These are phyloP conservation scores for Stereocaulon alpinum DNA, from an alignment of 495 filamentous ascomycete genomes.

Conservation along the genomic window DNA sequence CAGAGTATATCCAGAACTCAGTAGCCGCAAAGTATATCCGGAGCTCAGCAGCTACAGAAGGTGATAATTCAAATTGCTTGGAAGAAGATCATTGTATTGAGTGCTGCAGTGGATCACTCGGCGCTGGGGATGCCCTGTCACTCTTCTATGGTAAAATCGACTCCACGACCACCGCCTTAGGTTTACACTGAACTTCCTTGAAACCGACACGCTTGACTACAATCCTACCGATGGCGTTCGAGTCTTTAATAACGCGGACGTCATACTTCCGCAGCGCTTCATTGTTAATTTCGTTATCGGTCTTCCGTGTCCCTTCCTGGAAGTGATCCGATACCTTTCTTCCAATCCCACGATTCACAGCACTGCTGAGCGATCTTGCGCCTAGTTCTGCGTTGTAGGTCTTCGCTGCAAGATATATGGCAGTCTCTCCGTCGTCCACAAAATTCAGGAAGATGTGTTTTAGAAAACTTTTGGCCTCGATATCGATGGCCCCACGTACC, in stretches of 20 bases:
- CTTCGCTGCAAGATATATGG: not conserved
- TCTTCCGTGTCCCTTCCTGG: not conserved
- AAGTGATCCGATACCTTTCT: not conserved
- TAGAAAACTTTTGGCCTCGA: not conserved
- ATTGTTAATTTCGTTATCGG: conserved; percentile 15
- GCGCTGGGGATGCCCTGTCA: not conserved
- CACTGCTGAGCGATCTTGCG: conserved; percentile 12
- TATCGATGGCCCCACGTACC: conserved; percentile 13
- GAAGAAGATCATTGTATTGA: not conserved
- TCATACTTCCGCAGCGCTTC: conserved; percentile 8
- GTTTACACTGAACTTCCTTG: not conserved
- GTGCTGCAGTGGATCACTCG: too few relatives aligned
- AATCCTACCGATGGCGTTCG: not conserved
- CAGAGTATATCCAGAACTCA: not conserved
- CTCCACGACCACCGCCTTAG: too few relatives aligned
- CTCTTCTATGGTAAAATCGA: too few relatives aligned
- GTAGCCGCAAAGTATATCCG: too few relatives aligned
- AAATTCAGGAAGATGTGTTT: conserved; percentile 10
- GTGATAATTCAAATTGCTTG: not conserved
- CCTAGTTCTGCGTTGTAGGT: conserved; percentile 8
- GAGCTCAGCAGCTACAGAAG: not conserved
- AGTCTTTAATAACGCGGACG: not conserved
- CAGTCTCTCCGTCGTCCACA: conserved; percentile 15
- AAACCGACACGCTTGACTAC: not conserved
- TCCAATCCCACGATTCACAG: conserved; percentile 8